phyloP scores from a whole-genome alignment of 2,329 filamentous ascomycete genomes.

The Colletotrichum caudatum region DNA sequence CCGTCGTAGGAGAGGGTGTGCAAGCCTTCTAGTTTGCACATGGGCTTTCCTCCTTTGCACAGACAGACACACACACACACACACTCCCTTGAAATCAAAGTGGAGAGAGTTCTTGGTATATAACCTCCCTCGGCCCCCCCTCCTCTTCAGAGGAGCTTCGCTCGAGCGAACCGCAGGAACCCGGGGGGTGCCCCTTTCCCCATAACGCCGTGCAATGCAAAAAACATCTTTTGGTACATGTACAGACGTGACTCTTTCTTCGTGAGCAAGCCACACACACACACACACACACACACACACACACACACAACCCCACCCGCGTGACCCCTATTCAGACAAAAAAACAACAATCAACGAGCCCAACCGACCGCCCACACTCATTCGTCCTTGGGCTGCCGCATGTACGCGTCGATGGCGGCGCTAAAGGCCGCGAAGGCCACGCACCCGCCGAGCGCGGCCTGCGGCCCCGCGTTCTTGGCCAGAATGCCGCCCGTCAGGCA shows the following conservation, averaged over 20 bases:
- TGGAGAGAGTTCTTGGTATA: constrained; percentile 28
- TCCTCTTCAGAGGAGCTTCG: background rate
- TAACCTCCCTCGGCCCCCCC: background rate
- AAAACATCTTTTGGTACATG: constrained; percentile 25
- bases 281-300: no score
- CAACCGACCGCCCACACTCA: constrained; percentile 41
- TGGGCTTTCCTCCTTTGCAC: background rate
- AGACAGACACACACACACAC: background rate
- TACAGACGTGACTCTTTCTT: constrained; percentile 7
- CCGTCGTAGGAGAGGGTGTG: background rate
- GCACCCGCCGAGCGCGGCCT: constrained; percentile 88
- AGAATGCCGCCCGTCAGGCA: constrained; percentile 92
- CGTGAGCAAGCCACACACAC: background rate
- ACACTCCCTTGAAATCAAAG: constrained; percentile 16
- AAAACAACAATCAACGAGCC: background rate
- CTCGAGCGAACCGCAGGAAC: background rate
- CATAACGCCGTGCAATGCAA: constrained; percentile 43
- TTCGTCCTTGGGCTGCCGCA: constrained; percentile 80
- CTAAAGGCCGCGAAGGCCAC: constrained; percentile 94
- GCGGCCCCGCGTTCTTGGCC: constrained; percentile 87
- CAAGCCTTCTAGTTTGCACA: background rate
- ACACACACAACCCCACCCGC: background rate
- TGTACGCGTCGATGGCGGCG: constrained; percentile 90
- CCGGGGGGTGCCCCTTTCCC: background rate
- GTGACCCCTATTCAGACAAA: constrained; percentile 20